Evolutionary conservation across 2,329 filamentous ascomycete genomes (phyloP).

Genomic region (Plenodomus biglobosus): DNA sequence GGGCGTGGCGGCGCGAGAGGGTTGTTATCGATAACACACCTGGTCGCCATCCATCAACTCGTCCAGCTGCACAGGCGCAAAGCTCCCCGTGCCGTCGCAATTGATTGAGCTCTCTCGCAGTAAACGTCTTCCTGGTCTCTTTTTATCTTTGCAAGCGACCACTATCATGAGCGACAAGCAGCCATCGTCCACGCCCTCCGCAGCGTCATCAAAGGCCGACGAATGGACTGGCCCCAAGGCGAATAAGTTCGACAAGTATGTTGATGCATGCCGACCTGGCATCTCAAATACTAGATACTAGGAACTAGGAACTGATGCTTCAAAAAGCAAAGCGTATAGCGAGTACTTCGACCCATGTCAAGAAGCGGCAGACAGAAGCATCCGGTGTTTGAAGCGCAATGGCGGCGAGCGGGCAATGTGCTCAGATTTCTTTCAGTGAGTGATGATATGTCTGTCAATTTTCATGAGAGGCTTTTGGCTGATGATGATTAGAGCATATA

Average conservation of each 20-base stretch:
- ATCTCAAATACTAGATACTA: too few species aligned
- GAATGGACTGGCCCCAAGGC: constrained; percentile 36
- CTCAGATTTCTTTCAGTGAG: constrained; percentile 88
- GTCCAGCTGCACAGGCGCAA: not conserved
- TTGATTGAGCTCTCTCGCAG: not conserved
- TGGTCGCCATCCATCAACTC: not conserved
- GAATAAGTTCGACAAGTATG: constrained; percentile 46
- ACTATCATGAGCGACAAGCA: constrained; percentile 12
- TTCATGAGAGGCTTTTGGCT: not conserved
- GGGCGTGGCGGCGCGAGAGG: too few species aligned
- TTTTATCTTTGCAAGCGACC: not conserved
- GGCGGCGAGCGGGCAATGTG: constrained; percentile 87
- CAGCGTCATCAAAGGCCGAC: constrained; percentile 15
- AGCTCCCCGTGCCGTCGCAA: not conserved
- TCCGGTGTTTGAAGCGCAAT: constrained; percentile 87
- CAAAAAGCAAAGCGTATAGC: constrained; percentile 77
- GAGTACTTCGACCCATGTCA: constrained; percentile 96
- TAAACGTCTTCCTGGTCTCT: not conserved
- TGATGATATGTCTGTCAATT: not conserved
- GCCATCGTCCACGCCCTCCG: constrained; percentile 1
- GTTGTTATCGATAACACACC: constrained; percentile 16
- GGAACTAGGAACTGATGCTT: constrained; percentile 7
- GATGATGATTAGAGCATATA: constrained; percentile 68
- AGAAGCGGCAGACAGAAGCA: constrained; percentile 81
- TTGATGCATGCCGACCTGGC: not conserved